Evolutionary conservation across 345 rosid species (phyloP).

Genomic region (Raphanus raphanistrum): DNA sequence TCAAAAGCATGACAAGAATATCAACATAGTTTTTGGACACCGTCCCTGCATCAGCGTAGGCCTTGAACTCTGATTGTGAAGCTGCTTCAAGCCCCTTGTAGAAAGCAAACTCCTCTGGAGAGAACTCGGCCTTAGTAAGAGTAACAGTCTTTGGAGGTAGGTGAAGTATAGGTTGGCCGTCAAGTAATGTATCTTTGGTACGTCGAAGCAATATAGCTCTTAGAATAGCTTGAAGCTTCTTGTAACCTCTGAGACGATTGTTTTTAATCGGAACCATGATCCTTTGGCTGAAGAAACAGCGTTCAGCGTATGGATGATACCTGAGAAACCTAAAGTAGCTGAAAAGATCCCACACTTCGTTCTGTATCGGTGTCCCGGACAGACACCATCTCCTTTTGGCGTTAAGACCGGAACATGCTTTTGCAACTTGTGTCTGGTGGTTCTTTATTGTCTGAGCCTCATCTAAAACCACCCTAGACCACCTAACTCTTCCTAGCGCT

Average conservation of each 20-base stretch:
- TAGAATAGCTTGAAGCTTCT: slow-evolving; percentile 7
- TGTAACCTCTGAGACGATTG: background rate
- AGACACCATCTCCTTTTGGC: slow-evolving; percentile 3
- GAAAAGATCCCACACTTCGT: background rate
- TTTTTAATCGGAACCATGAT: background rate
- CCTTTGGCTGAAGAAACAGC: background rate
- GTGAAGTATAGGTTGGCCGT: background rate
- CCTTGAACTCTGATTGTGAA: background rate
- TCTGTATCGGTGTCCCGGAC: slow-evolving; percentile 6
- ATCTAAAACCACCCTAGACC: background rate
- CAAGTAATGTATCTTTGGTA: background rate
- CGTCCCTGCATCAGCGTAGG: background rate
- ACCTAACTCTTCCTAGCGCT: background rate
- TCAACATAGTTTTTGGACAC: background rate
- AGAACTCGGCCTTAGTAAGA: background rate
- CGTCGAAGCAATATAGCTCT: background rate
- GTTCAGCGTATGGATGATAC: background rate
- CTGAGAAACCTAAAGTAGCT: background rate
- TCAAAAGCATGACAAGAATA: background rate
- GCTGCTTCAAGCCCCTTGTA: background rate
- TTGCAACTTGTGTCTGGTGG: background rate
- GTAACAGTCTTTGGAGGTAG: slow-evolving; percentile 2
- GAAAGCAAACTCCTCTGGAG: slow-evolving; percentile 1
- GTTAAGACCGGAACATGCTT: background rate
- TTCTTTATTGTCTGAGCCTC: slow-evolving; percentile 2